phyloP scores from a whole-genome alignment of 108 stramenopile genomes.

The Nitzschia inconspicua region DNA sequence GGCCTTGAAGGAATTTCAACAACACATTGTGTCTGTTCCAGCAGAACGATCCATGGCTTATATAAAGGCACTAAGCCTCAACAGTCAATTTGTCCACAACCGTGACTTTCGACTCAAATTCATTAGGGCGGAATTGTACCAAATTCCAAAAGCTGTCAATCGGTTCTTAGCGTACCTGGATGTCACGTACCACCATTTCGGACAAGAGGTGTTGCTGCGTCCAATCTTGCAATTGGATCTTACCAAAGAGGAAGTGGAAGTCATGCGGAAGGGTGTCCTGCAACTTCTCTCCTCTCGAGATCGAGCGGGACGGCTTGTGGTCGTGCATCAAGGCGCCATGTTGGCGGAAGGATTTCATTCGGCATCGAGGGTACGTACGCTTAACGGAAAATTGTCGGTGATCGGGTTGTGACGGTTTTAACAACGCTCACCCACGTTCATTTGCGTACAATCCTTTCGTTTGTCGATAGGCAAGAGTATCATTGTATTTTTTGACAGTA shows the following conservation, averaged over 20 bases:
- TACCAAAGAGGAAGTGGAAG: background rate
- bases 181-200: conserved; percentile 27
- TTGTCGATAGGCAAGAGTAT: too few species aligned
- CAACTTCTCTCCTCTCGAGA: conserved; percentile 1
- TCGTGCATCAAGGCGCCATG: too few species aligned
- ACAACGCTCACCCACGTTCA: too few species aligned
- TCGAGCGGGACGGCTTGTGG: background rate
- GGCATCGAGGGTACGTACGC: too few species aligned
- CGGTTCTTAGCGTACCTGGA: conserved; percentile 29
- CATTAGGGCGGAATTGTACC: conserved; percentile 33
- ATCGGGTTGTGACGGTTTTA: too few species aligned
- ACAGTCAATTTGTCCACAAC: conserved; percentile 20
- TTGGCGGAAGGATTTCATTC: too few species aligned
- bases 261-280: background rate
- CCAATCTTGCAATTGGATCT: background rate
- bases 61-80: too few species aligned
- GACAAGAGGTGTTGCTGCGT: conserved; percentile 1
- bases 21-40: background rate
- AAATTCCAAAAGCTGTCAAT: conserved; percentile 17
- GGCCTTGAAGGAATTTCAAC: background rate
- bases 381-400: too few species aligned
- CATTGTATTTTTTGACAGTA: too few species aligned
- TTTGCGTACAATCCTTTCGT: too few species aligned
- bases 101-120: conserved; percentile 32
- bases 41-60: too few species aligned